Base-by-base conservation (phyloP, 176 grass and related monocot species). In the Raddia distichophylla region DNA sequence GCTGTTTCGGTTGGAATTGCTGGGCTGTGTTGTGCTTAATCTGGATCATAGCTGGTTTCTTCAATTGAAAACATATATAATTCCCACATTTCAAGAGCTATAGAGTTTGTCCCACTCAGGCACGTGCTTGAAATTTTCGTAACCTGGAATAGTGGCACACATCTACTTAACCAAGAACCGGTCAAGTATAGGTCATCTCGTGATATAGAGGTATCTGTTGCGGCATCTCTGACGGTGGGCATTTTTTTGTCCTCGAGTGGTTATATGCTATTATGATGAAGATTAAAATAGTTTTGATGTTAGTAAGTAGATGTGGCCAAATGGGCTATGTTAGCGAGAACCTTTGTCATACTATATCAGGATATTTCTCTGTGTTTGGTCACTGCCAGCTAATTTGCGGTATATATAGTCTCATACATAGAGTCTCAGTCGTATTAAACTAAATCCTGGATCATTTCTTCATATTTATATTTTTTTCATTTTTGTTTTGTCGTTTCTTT, bases 341-440 rank as follows among this genome's bases (percentile, higher is more conserved):
- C 35, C 7, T 55, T 59, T 0, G 5, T 70, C 82, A 45, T 71
- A 15, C 65, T 47, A 32, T 63, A 14, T 69, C 19, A 17, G 22
- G 17, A 27, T 58, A 69, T 34, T 19, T 67, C 4, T 60, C 32
- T n/a, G 14, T 58, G 52, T 69, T 69, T 19, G 22, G 56, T 62
- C 5, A 8, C 50, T 68, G 12, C 76, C 45, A 55, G 13, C 12
- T 32, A 44, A 55, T 57, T 22, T 3, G 1, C 22, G 0, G 62
- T n/a, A 62, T 61, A 6, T 37, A 3, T 76, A 47, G 7, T 20
- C n/a, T 5, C 46, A 59, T 22, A 43, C 64, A 43, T 56, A 72
- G 71, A 18, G 20, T 49, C 59, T 46, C 0, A 0, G 55, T 64
- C 40, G 1, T 75, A 76, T 89, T 85, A 71, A 81, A 81, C 6